Evolutionary conservation across 352 stramenopile genomes (phyloP).

Genomic region (Phytophthora agathidicida): DNA sequence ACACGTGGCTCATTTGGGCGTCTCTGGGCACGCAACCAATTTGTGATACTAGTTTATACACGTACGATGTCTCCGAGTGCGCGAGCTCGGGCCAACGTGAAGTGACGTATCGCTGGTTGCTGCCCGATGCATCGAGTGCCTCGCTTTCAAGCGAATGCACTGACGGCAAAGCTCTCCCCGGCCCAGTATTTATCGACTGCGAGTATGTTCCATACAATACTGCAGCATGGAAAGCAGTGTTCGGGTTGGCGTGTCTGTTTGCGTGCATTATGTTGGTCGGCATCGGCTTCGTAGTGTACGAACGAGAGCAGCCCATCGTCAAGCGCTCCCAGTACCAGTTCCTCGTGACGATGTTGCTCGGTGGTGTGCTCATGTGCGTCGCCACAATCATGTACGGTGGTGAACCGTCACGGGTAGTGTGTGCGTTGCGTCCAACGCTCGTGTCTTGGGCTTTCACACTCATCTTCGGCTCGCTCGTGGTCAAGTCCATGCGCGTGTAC

Average conservation of each 20-base stretch:
- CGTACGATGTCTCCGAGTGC: conserved; percentile 47
- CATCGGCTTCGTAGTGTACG: conserved; percentile 40
- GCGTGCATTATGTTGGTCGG: conserved; percentile 24
- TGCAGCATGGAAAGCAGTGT: conserved; percentile 22
- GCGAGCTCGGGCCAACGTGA: conserved; percentile 17
- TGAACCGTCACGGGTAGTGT: conserved; percentile 40
- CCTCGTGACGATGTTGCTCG: conserved; percentile 54
- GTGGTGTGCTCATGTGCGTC: conserved; percentile 53
- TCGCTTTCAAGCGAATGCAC: conserved; percentile 47
- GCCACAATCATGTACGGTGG: conserved; percentile 49
- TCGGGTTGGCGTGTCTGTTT: conserved; percentile 26
- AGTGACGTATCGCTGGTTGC: conserved; percentile 40
- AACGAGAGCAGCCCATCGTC: conserved; percentile 51
- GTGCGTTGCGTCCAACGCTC: conserved; percentile 34
- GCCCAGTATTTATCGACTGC: conserved; percentile 40
- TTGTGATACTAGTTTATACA: conserved; percentile 49
- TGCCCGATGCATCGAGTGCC: conserved; percentile 28
- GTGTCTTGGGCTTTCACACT: conserved; percentile 54
- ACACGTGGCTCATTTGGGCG: conserved; percentile 45
- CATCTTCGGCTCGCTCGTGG: conserved; percentile 51
- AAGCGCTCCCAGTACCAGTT: conserved; percentile 79
- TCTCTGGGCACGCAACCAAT: conserved; percentile 13
- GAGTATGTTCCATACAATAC: conserved; percentile 46
- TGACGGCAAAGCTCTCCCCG: conserved; percentile 23
- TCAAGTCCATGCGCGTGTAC: conserved; percentile 65